Conservation (phyloP, 495 filamentous ascomycete species). For the Mycothermus thermophilus region DNA sequence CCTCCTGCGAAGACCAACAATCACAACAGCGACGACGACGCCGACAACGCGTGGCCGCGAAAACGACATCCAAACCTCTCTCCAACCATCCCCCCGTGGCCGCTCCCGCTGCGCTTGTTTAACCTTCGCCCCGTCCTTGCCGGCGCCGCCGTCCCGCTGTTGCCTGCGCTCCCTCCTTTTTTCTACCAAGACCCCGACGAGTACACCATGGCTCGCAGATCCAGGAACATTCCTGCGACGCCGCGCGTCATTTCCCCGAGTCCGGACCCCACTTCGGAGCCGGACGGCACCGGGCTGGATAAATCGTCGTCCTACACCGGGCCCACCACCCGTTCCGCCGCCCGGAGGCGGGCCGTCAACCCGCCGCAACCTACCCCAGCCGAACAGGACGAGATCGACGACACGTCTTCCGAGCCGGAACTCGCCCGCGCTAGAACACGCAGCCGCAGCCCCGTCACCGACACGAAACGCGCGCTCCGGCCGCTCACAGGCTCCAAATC, state of each 20-base stretch:
- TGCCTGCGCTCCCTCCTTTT: conserved; percentile 34
- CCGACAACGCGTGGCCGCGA: too few relatives aligned
- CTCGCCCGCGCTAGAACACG: conserved; percentile 25
- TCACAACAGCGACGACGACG: too few relatives aligned
- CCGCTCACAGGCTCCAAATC: conserved; percentile 28
- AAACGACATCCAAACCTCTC: too few relatives aligned
- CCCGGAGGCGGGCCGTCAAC: conserved; percentile 35
- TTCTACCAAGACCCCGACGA: conserved; percentile 31
- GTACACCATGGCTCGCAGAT: conserved; percentile 9
- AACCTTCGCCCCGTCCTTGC: conserved; percentile 8
- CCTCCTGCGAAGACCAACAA: too few relatives aligned
- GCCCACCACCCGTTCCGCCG: conserved; percentile 50
- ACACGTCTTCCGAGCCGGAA: conserved; percentile 5
- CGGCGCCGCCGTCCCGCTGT: conserved; percentile 36
- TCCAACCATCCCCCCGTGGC: too few relatives aligned
- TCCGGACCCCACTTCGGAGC: conserved; percentile 51
- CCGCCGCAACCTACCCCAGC: conserved; percentile 1
- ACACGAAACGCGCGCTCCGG: conserved; percentile 34
- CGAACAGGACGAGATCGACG: conserved; percentile 6
- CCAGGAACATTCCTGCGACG: conserved; percentile 6
- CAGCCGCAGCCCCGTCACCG: conserved; percentile 35
- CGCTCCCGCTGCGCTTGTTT: conserved; percentile 20
- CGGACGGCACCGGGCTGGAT: conserved; percentile 31
- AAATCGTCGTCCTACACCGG: conserved; percentile 33
- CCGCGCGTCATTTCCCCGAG: conserved; percentile 54